Evolutionary conservation across 1,139 yeast genomes (phyloP).

Genomic region (Saccharomycopsis phalli): DNA sequence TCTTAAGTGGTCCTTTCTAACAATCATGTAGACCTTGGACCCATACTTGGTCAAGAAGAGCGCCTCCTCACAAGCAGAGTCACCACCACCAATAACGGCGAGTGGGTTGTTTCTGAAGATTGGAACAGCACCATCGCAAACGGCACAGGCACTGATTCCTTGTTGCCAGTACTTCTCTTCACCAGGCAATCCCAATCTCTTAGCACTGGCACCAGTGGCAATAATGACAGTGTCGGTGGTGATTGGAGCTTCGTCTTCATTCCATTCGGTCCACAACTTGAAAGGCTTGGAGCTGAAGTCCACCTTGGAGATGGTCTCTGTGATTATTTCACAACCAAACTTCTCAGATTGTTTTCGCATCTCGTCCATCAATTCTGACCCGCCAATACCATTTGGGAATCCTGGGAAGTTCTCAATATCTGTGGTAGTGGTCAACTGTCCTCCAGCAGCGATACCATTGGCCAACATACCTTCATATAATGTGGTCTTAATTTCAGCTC

Average conservation of each 20-base stretch:
- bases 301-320: slow-evolving; percentile 89
- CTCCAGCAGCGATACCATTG: slow-evolving; percentile 97
- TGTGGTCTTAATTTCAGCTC: slow-evolving; percentile 93
- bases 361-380: slow-evolving; percentile 80
- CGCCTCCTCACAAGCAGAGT: slow-evolving; percentile 98
- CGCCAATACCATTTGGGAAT: slow-evolving; percentile 90
- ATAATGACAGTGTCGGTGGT: slow-evolving; percentile 87
- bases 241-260: slow-evolving; percentile 76
- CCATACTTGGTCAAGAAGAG: slow-evolving; percentile 93
- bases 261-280: slow-evolving; percentile 94
- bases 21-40: slow-evolving; percentile 85
- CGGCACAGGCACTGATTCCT: slow-evolving; percentile 98
- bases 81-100: slow-evolving; percentile 98
- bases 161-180: slow-evolving; percentile 98
- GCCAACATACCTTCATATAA: slow-evolving; percentile 95
- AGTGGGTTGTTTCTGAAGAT: slow-evolving; percentile 95
- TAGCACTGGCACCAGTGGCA: slow-evolving; percentile 98
- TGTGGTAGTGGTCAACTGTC: slow-evolving; percentile 95
- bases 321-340: slow-evolving; percentile 88
- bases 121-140: slow-evolving; percentile 98
- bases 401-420: slow-evolving; percentile 98
- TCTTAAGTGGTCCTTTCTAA: slow-evolving; percentile 87
- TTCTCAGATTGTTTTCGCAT: slow-evolving; percentile 83
- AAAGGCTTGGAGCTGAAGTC: slow-evolving; percentile 83
- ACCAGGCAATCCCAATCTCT: slow-evolving; percentile 88